Evolutionary conservation across 148 eudicot species (phyloP), one percentile per base, ranked within the genome.

Genomic region (Cornus florida): DNA sequence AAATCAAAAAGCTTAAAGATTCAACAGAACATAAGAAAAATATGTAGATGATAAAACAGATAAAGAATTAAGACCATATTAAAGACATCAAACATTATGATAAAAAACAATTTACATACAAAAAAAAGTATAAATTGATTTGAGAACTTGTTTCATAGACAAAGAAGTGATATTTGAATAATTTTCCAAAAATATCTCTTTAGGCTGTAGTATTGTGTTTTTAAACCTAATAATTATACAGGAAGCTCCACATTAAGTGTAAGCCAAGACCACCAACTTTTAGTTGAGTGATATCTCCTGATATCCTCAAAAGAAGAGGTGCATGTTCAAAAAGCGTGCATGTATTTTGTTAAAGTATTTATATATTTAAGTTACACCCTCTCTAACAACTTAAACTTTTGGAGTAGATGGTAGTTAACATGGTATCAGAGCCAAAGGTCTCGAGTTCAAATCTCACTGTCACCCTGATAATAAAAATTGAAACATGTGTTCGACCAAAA

Each of bases 11-110:
- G 22, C 73, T 53, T 12, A 35, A 53, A 31, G n/a, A 53, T 69
- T 62, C 43, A 39, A 69, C 31, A 60, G 56, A 75, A 19, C 77
- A 17, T 11, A 50, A 35, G 50, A 69, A 73, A 46, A 23, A 75
- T 13, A 67, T 67, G 13, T 8, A 19, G 48, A 33, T 22, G 50
- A 75, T 11, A 60, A 4, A 67, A 53, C 10, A 19, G 1, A 60
- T 17, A 38, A 17, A 66, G 32, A 33, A 64, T 12, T 31, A 72
- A 46, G 28, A 62, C 66, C 66, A 62, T 17, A 13, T 3, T 3
- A 33, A 35, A 48, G 70, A 56, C 13, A 39, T 31, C 71, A 50
- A 41, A 22, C 46, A 59, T 20, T 50, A 8, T 20, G 31, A 17
- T 20, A 17, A 69, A 69, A 57, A 67, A 13, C 16, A 46, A 12